These are phyloP conservation scores for Cladosporium sp. DNA, from an alignment of 2,329 filamentous ascomycete species.

Conservation along the genomic window DNA sequence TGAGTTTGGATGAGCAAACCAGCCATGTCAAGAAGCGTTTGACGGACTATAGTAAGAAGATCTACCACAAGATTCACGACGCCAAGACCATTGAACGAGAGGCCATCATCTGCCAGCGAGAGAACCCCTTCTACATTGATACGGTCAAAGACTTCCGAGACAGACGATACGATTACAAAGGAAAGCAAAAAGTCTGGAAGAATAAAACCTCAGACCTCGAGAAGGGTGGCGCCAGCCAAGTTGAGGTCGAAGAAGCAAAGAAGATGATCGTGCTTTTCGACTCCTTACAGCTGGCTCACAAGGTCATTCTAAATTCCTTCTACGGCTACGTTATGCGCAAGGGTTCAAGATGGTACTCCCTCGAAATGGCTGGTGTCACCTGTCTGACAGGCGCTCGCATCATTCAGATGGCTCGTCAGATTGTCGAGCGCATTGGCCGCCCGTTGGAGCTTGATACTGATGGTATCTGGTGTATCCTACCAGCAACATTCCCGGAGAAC, in stretches of 20 bases:
- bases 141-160: conserved; percentile 96
- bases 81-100: conserved; percentile 87
- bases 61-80: conserved; percentile 98
- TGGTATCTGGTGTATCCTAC: conserved; percentile 99
- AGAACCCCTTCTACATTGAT: conserved; percentile 97
- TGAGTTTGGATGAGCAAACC: conserved; percentile 78
- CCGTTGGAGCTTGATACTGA: conserved; percentile 95
- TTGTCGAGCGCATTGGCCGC: conserved; percentile 88
- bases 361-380: conserved; percentile 99
- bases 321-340: conserved; percentile 99
- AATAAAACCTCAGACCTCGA: conserved; percentile 87
- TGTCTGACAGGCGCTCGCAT: conserved; percentile 94
- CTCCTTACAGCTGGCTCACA: conserved; percentile 92
- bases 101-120: conserved; percentile 95
- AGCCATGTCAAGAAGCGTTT: conserved; percentile 76
- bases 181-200: conserved; percentile 97
- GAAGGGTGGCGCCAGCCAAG: conserved; percentile 66
- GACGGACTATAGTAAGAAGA: conserved; percentile 93
- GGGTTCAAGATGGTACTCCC: conserved; percentile 96
- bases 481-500: conserved; percentile 93
- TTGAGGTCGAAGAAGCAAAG: conserved; percentile 87
- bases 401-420: conserved; percentile 89
- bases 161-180: conserved; percentile 96
- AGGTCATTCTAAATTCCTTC: conserved; percentile 98
- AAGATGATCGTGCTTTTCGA: conserved; percentile 98